Evolutionary conservation across 805 yeast species (phyloP).

Genomic region (Metschnikowia corniflorae): DNA sequence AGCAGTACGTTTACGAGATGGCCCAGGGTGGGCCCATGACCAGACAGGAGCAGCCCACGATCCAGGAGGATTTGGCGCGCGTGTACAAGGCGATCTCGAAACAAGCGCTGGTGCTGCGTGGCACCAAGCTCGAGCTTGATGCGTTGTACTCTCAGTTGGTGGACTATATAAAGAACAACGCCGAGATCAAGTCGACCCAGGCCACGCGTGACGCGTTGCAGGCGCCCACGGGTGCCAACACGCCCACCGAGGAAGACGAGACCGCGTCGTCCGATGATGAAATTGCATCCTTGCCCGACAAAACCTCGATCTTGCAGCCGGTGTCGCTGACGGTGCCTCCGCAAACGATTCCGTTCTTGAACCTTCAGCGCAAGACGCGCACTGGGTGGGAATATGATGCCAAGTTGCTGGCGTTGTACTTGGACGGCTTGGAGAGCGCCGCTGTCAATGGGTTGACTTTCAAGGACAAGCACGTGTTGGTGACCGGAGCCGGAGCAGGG

Average conservation of each 20-base stretch:
- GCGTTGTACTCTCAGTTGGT: conserved; percentile 67
- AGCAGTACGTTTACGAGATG: conserved; percentile 94
- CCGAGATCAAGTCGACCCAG: conserved; percentile 67
- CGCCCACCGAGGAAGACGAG: conserved; percentile 37
- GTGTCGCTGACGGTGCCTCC: conserved; percentile 72
- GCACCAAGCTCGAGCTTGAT: conserved; percentile 66
- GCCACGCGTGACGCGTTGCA: conserved; percentile 52
- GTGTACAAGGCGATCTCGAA: conserved; percentile 78
- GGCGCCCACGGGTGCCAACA: conserved; percentile 41
- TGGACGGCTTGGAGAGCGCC: conserved; percentile 89
- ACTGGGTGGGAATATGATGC: conserved; percentile 87
- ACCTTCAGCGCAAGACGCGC: conserved; percentile 73
- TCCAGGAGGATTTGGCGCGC: conserved; percentile 79
- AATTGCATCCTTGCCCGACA: conserved; percentile 79
- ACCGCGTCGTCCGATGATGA: conserved; percentile 55
- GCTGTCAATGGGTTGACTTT: conserved; percentile 93
- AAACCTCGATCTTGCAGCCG: conserved; percentile 63
- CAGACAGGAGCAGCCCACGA: conserved; percentile 61
- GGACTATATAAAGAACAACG: conserved; percentile 62
- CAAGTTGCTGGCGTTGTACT: conserved; percentile 67
- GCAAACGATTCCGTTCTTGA: conserved; percentile 92
- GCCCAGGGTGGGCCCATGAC: conserved; percentile 91
- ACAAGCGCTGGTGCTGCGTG: conserved; percentile 60
- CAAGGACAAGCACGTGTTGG: conserved; percentile 80
- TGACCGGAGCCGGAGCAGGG: conserved; percentile 99